Conservation (phyloP, 495 filamentous ascomycete species). For the Trichoderma erinaceum region DNA sequence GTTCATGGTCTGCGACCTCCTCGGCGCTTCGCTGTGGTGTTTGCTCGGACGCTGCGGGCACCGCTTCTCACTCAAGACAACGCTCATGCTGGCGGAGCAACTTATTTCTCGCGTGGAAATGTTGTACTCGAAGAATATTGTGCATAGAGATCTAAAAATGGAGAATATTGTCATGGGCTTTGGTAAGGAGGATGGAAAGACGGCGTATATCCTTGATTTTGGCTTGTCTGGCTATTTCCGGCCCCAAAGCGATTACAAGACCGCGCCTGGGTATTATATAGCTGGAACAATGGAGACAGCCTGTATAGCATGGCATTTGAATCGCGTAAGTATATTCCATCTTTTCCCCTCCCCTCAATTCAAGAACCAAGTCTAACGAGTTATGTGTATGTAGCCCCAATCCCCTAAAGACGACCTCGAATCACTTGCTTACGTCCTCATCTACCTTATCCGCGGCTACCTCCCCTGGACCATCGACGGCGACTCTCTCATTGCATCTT, state of each 20-base stretch:
- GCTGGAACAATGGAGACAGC: conserved; percentile 23
- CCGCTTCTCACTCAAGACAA: conserved; percentile 38
- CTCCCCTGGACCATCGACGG: conserved; percentile 34
- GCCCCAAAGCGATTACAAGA: conserved; percentile 12
- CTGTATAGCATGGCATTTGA: conserved; percentile 30
- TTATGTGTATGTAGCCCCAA: conserved; percentile 23
- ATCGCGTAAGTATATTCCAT: conserved; percentile 23
- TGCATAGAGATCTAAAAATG: conserved; percentile 37
- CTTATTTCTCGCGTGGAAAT: conserved; percentile 28
- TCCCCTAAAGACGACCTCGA: conserved; percentile 36
- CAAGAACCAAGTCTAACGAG: background rate
- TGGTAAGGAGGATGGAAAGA: conserved; percentile 27
- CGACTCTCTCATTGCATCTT: background rate
- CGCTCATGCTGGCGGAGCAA: conserved; percentile 35
- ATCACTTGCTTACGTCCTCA: conserved; percentile 35
- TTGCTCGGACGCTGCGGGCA: conserved; percentile 30
- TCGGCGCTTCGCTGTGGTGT: conserved; percentile 36
- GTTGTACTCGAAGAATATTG: conserved; percentile 29
- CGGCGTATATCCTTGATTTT: conserved; percentile 30
- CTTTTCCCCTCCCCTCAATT: background rate
- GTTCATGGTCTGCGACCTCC: conserved; percentile 29
- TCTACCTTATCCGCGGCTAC: conserved; percentile 34
- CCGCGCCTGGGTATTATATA: conserved; percentile 15
- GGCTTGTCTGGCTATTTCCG: conserved; percentile 24
- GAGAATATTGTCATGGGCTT: conserved; percentile 32